phyloP scores from a whole-genome alignment of 331 rosid genomes.

The Ulmus americana region DNA sequence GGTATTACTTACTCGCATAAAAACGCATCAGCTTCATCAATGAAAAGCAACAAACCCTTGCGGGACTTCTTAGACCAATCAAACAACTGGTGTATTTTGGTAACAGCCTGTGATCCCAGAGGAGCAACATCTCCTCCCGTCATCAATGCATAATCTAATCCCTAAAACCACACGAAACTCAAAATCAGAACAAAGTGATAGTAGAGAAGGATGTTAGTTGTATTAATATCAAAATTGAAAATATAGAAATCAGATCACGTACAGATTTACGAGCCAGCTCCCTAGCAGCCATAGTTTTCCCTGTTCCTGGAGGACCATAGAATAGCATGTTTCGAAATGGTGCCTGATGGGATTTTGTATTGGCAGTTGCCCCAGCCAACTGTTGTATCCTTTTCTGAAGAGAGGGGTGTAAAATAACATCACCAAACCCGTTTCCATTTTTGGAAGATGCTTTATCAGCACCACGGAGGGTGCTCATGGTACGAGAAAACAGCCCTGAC shows the following conservation, averaged over 20 bases:
- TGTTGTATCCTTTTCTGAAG: slow-evolving; percentile 78
- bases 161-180: slow-evolving; percentile 37
- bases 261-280: slow-evolving; percentile 92
- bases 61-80: slow-evolving; percentile 92
- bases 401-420: slow-evolving; percentile 80
- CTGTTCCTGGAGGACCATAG: slow-evolving; percentile 99
- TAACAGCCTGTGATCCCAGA: slow-evolving; percentile 88
- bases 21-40: slow-evolving; percentile 98
- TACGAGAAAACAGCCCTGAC: slow-evolving; percentile 70
- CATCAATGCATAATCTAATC: slow-evolving; percentile 94
- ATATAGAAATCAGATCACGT: slow-evolving; percentile 27
- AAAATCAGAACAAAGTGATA: slow-evolving; percentile 3
- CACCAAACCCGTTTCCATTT: slow-evolving; percentile 69
- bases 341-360: slow-evolving; percentile 93
- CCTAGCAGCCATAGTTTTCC: slow-evolving; percentile 97
- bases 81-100: slow-evolving; percentile 89
- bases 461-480: slow-evolving; percentile 36
- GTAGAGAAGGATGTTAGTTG: background rate
- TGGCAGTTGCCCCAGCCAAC: slow-evolving; percentile 80
- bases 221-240: no score
- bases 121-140: slow-evolving; percentile 99
- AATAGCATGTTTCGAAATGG: slow-evolving; percentile 95
- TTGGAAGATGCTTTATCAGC: slow-evolving; percentile 33
- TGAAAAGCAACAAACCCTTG: slow-evolving; percentile 84
- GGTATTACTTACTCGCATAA: slow-evolving; percentile 80